These are phyloP conservation scores for Lagenaria siceraria DNA, from an alignment of 306 rosid genomes.

Conservation along the genomic window DNA sequence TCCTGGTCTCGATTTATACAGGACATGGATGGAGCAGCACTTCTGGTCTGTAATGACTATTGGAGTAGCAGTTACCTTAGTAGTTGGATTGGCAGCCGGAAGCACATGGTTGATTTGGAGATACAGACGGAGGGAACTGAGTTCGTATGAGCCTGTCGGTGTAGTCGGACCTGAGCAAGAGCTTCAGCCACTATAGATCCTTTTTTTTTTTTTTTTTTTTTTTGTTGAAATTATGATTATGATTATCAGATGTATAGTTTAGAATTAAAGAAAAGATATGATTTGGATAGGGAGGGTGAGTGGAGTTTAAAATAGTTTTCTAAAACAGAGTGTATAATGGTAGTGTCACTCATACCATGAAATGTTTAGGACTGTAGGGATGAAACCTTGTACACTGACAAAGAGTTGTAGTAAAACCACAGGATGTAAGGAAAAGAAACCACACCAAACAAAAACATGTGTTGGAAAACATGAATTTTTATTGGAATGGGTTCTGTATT, in stretches of 20 bases:
- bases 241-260: slow-evolving; percentile 7
- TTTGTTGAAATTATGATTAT: neutral
- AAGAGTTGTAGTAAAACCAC: neutral
- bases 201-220: neutral
- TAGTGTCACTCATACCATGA: neutral
- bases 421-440: neutral
- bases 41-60: slow-evolving; percentile 14
- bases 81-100: slow-evolving; percentile 16
- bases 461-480: neutral
- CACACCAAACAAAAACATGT: neutral
- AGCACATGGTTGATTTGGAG: slow-evolving; percentile 27
- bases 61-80: slow-evolving; percentile 18
- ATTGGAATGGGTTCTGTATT: neutral
- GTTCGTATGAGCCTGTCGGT: slow-evolving; percentile 22
- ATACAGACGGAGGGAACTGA: slow-evolving; percentile 10
- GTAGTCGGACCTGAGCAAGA: slow-evolving; percentile 27
- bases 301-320: neutral
- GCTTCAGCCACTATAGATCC: slow-evolving; percentile 29
- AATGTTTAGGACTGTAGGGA: neutral
- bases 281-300: neutral
- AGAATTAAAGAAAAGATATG: neutral
- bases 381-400: neutral
- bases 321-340: neutral
- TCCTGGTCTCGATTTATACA: slow-evolving; percentile 4
- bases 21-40: slow-evolving; percentile 29